Base-by-base conservation (phyloP, 805 yeast genomes). In the Isabelozyma gotoi region DNA sequence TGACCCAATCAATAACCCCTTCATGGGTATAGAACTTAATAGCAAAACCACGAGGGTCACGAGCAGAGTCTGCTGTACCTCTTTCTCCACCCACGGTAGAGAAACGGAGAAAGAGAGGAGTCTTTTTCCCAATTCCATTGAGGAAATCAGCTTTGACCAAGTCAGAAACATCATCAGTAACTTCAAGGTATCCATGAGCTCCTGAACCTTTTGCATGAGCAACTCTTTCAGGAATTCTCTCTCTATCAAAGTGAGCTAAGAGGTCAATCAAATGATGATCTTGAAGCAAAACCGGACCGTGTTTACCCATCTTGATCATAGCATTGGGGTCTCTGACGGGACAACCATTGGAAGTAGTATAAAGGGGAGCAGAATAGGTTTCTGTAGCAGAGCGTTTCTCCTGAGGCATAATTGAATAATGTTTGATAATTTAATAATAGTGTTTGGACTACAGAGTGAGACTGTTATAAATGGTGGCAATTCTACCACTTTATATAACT, bases 161-260 rank as follows among this genome's bases (percentile, higher is more conserved):
- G 61, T 86, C 92, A 7, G 87, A 69, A 57, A 88, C 81, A 56
- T 88, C 95, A 54, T 88, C 92, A 10, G 96, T 88, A 40, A 85
- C 90, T 65, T 86, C 95, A 62, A 89, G 88, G 52, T 75, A 78
- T 51, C 96, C 96, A 62, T 75, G 87, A 8, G 96, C 96, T 60
- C 96, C 96, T 10, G 91, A 85, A 53, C 96, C 96, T 64, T 88
- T 88, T 42, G 96, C 96, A 60, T 88, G 96, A 31, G 88, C 96
- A 44, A 88, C 96, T 68, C 96, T 77, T 70, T 89, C 96, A 8
- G 96, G 96, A 50, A 88, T 85, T 67, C 96, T 75, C 68, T 88
- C 96, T 53, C 96, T 77, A 68, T 87, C 95, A 57, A 88, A 88
- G 65, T 88, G 96, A 16, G 96, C 91, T 44, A 88, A 67, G 2